Evolutionary conservation across 805 yeast species (phyloP), one percentile per base, ranked within the genome.

Genomic region (Myxozyma neglecta): DNA sequence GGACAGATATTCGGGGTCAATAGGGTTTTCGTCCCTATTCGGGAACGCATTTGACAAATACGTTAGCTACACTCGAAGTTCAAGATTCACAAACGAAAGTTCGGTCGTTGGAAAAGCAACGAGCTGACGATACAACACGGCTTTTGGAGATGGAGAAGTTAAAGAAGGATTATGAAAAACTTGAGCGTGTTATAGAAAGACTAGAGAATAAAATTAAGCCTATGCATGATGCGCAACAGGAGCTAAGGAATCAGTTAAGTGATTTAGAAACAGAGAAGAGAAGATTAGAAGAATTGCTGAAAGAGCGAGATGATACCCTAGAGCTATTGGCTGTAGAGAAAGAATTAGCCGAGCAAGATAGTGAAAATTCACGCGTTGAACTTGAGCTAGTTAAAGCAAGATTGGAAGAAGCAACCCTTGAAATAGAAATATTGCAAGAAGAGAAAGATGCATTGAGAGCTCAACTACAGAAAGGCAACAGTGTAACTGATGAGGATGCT

Each of bases 341-440:
- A 43, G 78, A 76, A 60, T 68, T 76, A 59, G 76, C 76, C 2
- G 77, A 75, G 53, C 77, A 74, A 59, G 61, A 68, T 43, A 66
- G 63, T 46, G 74, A 69, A 43, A 57, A 53, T 9, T 60, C 73
- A 50, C 56, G 55, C 6, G 62, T 59, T 3, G 74, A 74, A 45
- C 56, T 74, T 43, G 64, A 59, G 13, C 60, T 53, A 9, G 37
- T 70, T 8, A 52, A 60, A 35, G 24, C 35, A 32, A 63, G 66
- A 40, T 52, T 71, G 11, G 68, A 66, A 34, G 67, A 67, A 52
- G 59, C 69, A 29, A 59, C 62, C 44, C 60, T 68, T 29, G 75
- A 73, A 52, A 57, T 65, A 18, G 74, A 70, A 35, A 63, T 70
- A 9, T 52, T 72, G 48, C 58, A 64, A 32, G 73, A 70, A 47